Evolutionary conservation across 164 flowering plant species (phyloP), one percentile per base, ranked within the genome.

Genomic region (Dillenia turbinata): DNA sequence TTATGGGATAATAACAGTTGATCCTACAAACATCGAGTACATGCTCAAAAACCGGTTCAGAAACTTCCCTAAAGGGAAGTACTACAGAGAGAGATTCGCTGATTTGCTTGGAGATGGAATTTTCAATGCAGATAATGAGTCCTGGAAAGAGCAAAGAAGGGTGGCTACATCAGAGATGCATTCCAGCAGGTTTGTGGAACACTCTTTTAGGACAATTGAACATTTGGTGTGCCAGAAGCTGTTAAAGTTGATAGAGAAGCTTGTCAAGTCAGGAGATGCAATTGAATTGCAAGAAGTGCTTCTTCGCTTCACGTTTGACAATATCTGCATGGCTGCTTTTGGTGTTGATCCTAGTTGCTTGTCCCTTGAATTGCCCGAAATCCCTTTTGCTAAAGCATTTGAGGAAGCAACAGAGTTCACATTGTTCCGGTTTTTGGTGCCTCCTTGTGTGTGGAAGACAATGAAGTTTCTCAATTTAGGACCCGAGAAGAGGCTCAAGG

Each of bases 91-190:
- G 62, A 68, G 85, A 40, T 80, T 92, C 40, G 9, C 52, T 0
- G 92, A 92, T 22, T 69, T 92, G 16, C 86, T 92, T 9, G 94
- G 96, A 0, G 71, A 73, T 47, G 97, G 96, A 8, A 87, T 92
- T 44, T 92, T 92, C 64, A 89, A 85, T 57, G 85, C 80, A 10
- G 97, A 92, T 44, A 84, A 72, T 2, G 83, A 80, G 3, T 15
- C 16, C 10, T 92, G 97, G 96, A 74, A 73, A 74, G 70, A 64
- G 12, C 92, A 89, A 61, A 57, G 96, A 11, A 68, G 76, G 51
- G 59, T 78, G 0, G 88, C 84, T 0, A 82, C 71, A 12, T 52
- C 72, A 0, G 89, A 82, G 78, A 85, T 90, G 86, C 88, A 82
- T 49, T 65, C 87, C 0, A 52, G 48, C 56, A 67, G 75, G 47